Base-by-base conservation (phyloP, 2,329 filamentous ascomycete genomes). In the Cercospora zeina region DNA sequence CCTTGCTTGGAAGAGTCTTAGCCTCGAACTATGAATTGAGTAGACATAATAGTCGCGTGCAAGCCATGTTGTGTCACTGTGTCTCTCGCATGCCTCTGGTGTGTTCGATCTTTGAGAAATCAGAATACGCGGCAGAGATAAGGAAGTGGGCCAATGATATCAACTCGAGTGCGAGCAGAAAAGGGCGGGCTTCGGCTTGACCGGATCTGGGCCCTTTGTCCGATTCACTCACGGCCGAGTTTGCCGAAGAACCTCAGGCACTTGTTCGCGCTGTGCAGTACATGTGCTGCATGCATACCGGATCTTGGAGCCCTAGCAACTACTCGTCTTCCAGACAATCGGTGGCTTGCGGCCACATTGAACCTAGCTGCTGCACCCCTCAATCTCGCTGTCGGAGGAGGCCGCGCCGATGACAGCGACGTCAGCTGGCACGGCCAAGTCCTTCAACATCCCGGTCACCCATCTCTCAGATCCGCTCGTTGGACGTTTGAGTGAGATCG, bases 1-100 rank as follows among this genome's bases (percentile, higher is more conserved):
- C 49, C 49, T 53, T 53, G 49, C 49, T 53, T 56, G 54, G 54
- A 21, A 56, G 3, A 31, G 34, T 30, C 34, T 56, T 56, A 21
- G 54, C 54, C 13, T 24, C 14, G 54, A 53, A 31, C 49, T 34
- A 27, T 53, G 19, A 27, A 36, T 31, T 30, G 36, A 19, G 16
- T 16, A 24, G 21, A 30, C 21, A 6, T 9, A 13, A 6, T 9
- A 13, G n/a, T 45, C 54, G 54, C 34, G 53, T 37, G 33, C 53
- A n/a, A 7, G 34, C 53, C 36, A 42, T 31, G 36, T 8, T 24
- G 36, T 39, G 31, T 56, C 16, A 27, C 13, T n/a, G n/a, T n/a
- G n/a, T n/a, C n/a, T n/a, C 33, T 27, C 36, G 33, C 19, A 34
- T 34, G 31, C 31, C 31, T 34, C 6, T 27, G 24, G 24, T 27